Percentiles rank a stretch among this genome's conserved stretches.
Evolutionary conservation across 1,284 basidiomycete genomes (phyloP).

Genomic region (Cutaneotrichosporon cutaneum): DNA sequence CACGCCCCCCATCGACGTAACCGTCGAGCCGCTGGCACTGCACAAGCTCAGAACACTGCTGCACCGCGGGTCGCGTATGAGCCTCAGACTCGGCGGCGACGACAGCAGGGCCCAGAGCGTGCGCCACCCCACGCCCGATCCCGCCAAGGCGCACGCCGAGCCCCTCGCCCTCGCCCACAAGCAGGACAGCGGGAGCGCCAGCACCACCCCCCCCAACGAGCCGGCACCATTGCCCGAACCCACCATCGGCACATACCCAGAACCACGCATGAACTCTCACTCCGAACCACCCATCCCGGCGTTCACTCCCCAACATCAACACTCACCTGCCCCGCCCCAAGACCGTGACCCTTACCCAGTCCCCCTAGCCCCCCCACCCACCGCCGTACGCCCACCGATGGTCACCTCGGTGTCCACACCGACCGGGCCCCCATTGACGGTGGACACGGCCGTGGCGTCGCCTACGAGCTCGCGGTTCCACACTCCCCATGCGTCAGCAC

Average conservation of each 20-base stretch:
- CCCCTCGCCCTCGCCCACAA: neutral
- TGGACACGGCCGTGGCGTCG: neutral
- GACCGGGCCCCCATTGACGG: neutral
- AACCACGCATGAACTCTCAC: neutral
- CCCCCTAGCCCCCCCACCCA: neutral
- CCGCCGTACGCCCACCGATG: neutral
- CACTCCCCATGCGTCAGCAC: neutral
- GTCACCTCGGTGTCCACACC: neutral
- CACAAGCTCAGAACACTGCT: constrained; percentile 6
- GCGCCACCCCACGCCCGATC: neutral
- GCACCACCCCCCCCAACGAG: neutral
- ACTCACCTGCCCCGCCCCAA: too few species aligned
- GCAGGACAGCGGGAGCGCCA: constrained; percentile 3
- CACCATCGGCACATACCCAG: neutral
- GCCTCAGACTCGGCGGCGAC: neutral
- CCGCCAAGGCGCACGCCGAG: neutral
- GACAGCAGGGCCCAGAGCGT: neutral
- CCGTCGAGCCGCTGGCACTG: constrained; percentile 1
- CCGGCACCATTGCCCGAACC: neutral
- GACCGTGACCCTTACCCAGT: neutral
- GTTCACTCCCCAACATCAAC: too few species aligned
- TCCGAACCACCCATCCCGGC: too few species aligned
- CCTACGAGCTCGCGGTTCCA: neutral
- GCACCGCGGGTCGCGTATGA: neutral
- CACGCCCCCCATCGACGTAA: neutral